A percentile compares a stretch with the other conserved stretches of the same genome.
Evolutionary conservation across 805 yeast genomes (phyloP).

Genomic region (Lachancea cidri): DNA sequence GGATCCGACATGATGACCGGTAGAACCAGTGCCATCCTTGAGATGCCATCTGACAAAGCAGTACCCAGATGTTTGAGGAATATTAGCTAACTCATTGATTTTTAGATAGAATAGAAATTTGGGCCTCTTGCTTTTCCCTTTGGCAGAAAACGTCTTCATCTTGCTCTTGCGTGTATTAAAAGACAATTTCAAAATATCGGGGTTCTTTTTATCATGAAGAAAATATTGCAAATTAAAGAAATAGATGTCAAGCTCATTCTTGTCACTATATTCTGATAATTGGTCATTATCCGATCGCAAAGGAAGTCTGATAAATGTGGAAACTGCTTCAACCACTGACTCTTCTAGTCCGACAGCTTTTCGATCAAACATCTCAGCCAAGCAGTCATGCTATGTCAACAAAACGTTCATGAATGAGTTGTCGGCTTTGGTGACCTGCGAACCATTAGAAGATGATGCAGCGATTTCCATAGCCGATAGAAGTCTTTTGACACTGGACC

Average conservation of each 20-base stretch:
- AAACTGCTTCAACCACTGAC: background rate
- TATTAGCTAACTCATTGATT: slow-evolving; percentile 69
- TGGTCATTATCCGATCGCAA: slow-evolving; percentile 9
- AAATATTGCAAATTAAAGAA: background rate
- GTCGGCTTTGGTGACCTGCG: background rate
- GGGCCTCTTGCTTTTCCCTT: slow-evolving; percentile 40
- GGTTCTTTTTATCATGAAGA: slow-evolving; percentile 1
- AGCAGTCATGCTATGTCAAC: background rate
- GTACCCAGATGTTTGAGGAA: slow-evolving; percentile 72
- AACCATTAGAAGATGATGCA: slow-evolving; percentile 1
- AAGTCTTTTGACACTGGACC: slow-evolving; percentile 10
- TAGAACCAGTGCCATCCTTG: slow-evolving; percentile 39
- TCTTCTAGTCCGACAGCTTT: background rate
- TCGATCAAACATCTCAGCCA: background rate
- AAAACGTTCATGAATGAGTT: background rate
- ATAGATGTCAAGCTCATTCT: slow-evolving; percentile 5
- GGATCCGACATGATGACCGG: slow-evolving; percentile 14
- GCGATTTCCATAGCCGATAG: slow-evolving; percentile 9
- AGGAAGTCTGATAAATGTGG: background rate
- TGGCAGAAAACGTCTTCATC: slow-evolving; percentile 14
- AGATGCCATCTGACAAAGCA: slow-evolving; percentile 63
- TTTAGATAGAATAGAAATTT: slow-evolving; percentile 56
- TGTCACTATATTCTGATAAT: slow-evolving; percentile 8
- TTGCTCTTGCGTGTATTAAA: background rate
- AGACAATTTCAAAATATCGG: background rate